Evolutionary conservation across 345 rosid genomes (phyloP).

Genomic region (Hypericum perforatum): DNA sequence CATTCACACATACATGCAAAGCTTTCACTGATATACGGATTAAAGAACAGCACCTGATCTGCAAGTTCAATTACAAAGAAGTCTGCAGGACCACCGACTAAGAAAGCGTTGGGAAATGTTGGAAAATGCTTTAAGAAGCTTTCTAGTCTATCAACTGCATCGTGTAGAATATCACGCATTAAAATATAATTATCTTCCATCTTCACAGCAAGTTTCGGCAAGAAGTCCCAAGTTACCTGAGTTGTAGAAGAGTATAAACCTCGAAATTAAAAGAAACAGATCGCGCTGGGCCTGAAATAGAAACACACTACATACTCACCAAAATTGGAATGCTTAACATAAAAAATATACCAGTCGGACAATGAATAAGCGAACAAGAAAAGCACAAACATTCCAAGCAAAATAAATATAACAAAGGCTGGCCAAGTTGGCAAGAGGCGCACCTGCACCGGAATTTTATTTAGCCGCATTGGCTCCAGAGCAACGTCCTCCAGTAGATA

Average conservation of each 20-base stretch:
- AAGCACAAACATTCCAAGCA: neutral
- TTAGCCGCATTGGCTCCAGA: constrained; percentile 45
- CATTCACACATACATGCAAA: neutral
- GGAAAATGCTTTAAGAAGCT: constrained; percentile 70
- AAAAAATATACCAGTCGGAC: constrained; percentile 1
- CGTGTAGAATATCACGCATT: constrained; percentile 11
- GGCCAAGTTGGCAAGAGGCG: neutral
- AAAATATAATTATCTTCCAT: neutral
- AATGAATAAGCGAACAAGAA: too few species aligned
- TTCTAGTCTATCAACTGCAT: constrained; percentile 68
- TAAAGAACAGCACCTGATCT: constrained; percentile 49
- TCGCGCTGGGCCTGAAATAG: constrained; percentile 74
- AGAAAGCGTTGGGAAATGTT: constrained; percentile 70
- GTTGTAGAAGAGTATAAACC: constrained; percentile 85
- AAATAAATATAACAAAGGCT: constrained; percentile 2
- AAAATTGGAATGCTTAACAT: constrained; percentile 1
- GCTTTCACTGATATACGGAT: neutral
- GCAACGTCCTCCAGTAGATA: constrained; percentile 92
- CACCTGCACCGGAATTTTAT: constrained; percentile 82
- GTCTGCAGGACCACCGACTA: constrained; percentile 82
- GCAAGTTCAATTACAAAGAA: constrained; percentile 86
- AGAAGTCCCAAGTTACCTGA: constrained; percentile 38
- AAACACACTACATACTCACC: neutral
- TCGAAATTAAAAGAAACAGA: constrained; percentile 67
- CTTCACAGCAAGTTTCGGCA: neutral